phyloP scores from a whole-genome alignment of 257 asterid species.

The Nicotiana otophora region DNA sequence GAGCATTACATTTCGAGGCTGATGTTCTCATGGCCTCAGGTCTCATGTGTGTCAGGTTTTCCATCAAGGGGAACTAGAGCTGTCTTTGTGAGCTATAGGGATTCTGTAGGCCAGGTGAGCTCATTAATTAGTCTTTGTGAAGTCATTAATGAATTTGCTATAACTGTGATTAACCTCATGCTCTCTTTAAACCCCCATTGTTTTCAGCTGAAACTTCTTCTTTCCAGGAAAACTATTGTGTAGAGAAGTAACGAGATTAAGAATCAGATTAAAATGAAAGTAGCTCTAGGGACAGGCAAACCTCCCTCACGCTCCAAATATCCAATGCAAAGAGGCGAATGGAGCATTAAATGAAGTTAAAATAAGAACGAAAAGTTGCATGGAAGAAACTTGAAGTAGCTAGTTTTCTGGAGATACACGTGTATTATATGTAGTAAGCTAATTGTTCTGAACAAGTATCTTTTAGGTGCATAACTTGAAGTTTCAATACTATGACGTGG shows the following conservation, averaged over 20 bases:
- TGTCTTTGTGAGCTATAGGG: constrained; percentile 69
- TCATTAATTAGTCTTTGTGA: neutral
- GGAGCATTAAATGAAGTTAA: neutral
- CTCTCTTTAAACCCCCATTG: neutral
- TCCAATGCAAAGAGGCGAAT: neutral
- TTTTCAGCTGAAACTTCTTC: neutral
- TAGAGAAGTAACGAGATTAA: neutral
- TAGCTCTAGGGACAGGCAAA: neutral
- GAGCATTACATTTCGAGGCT: constrained; percentile 65
- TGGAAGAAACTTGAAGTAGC: neutral
- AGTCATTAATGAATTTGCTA: neutral
- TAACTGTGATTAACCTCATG: neutral
- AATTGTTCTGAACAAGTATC: neutral
- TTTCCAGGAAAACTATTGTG: neutral
- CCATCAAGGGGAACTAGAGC: constrained; percentile 72
- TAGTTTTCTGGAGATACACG: neutral
- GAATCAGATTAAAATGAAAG: neutral
- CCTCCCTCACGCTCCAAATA: neutral
- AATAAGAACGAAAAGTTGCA: neutral
- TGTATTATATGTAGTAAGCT: neutral
- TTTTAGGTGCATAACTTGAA: neutral
- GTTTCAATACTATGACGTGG: neutral
- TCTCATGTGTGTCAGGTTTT: constrained; percentile 62
- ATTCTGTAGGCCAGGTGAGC: constrained; percentile 66
- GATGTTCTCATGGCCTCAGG: constrained; percentile 88